Conservation (phyloP, 169 alveolate species). For the Plasmodium relictum region DNA sequence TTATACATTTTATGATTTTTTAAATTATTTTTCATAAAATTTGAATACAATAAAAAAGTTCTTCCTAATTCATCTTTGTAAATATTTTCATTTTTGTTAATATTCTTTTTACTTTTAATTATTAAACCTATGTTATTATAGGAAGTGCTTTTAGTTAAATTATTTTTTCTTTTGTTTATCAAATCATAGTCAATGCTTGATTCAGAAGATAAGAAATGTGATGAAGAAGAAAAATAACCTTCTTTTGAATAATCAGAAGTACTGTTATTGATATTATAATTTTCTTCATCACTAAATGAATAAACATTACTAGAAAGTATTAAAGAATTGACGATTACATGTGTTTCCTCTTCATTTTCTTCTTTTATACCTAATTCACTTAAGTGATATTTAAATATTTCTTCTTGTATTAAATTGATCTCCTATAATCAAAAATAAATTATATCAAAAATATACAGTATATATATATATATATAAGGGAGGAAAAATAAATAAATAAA, state of each 20-base stretch:
- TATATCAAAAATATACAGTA: background rate
- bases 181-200: background rate
- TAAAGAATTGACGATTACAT: background rate
- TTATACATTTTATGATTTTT: background rate
- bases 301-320: background rate
- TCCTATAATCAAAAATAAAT: slow-evolving; percentile 14
- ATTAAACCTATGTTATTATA: background rate
- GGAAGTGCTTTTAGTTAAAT: background rate
- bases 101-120: background rate
- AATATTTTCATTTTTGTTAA: background rate
- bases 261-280: background rate
- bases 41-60: slow-evolving; percentile 7
- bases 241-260: background rate
- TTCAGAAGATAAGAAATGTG: background rate
- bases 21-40: slow-evolving; percentile 32
- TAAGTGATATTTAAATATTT: slow-evolving; percentile 28
- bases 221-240: background rate
- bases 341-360: background rate
- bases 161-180: background rate
- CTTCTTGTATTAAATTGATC: slow-evolving; percentile 11
- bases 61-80: background rate
- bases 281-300: slow-evolving; percentile 24
- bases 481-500: background rate
- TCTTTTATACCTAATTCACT: slow-evolving; percentile 22
- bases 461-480: background rate